These are phyloP conservation scores for Sphagnum fallax DNA, from an alignment of 228 moss, liverwort and hornwort genomes.

Conservation along the genomic window DNA sequence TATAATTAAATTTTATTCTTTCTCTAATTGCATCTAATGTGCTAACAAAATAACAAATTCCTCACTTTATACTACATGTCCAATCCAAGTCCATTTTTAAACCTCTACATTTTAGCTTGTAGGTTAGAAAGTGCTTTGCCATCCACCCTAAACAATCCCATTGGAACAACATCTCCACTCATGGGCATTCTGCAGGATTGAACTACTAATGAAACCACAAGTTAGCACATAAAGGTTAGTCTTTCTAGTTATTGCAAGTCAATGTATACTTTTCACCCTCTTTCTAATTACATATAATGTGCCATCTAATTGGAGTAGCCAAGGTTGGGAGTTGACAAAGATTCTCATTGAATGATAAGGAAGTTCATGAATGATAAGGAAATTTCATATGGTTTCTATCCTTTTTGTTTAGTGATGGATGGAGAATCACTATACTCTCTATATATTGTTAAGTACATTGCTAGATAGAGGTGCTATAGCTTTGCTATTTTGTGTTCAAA, in stretches of 20 bases:
- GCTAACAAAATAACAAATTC: too few species aligned
- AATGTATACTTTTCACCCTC: slow-evolving; percentile 91
- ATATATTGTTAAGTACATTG: too few species aligned
- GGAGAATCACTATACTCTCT: too few species aligned
- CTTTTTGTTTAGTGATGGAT: too few species aligned
- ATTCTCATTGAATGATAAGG: too few species aligned
- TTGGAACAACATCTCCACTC: slow-evolving; percentile 25
- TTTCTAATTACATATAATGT: slow-evolving; percentile 91
- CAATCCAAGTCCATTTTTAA: slow-evolving; percentile 66
- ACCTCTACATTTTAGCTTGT: slow-evolving; percentile 95
- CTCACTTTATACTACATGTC: slow-evolving; percentile 3
- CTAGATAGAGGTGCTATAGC: too few species aligned
- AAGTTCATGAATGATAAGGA: too few species aligned
- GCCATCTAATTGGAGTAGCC: slow-evolving; percentile 22
- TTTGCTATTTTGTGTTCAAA: too few species aligned
- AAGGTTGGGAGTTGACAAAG: too few species aligned
- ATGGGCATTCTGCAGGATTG: slow-evolving; percentile 34
- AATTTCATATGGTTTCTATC: too few species aligned
- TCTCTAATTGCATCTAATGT: too few species aligned
- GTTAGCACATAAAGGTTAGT: slow-evolving; percentile 22
- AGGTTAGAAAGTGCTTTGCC: slow-evolving; percentile 87
- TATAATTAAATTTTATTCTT: too few species aligned
- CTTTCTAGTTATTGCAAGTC: slow-evolving; percentile 71
- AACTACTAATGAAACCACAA: slow-evolving; percentile 32
- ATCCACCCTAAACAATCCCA: slow-evolving; percentile 22